phyloP scores from a whole-genome alignment of 306 rosid species.

The Prunus padus region DNA sequence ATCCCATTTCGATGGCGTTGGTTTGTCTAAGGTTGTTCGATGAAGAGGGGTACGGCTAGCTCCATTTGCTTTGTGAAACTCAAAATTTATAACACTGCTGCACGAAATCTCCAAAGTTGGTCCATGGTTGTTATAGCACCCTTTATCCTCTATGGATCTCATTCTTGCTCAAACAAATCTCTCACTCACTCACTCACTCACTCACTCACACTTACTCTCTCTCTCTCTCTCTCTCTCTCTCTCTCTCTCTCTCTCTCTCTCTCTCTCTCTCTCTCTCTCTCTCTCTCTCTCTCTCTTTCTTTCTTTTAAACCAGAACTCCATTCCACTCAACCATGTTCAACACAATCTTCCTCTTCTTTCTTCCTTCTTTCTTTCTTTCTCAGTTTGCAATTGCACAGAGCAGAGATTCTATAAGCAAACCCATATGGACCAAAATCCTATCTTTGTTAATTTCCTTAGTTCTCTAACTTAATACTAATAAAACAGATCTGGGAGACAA shows the following conservation, averaged over 20 bases:
- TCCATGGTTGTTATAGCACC: slow-evolving; percentile 57
- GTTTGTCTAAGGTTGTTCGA: slow-evolving; percentile 67
- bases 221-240: not conserved
- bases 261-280: not conserved
- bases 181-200: too few relatives aligned
- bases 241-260: too few relatives aligned
- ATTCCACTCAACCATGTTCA: not conserved
- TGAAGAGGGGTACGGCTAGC: slow-evolving; percentile 46
- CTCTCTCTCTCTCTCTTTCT: not conserved
- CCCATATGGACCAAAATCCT: slow-evolving; percentile 29
- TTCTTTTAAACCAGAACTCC: not conserved
- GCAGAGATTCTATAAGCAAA: not conserved
- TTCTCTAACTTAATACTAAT: not conserved
- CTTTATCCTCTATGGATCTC: slow-evolving; percentile 85
- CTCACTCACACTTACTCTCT: too few relatives aligned
- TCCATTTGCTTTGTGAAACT: slow-evolving; percentile 70
- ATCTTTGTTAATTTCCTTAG: slow-evolving; percentile 2
- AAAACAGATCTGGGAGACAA: slow-evolving; percentile 20
- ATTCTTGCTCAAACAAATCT: slow-evolving; percentile 30
- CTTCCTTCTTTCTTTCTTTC: not conserved
- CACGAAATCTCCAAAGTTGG: slow-evolving; percentile 47
- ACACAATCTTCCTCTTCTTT: not conserved
- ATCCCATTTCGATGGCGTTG: slow-evolving; percentile 96
- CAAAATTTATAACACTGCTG: slow-evolving; percentile 48
- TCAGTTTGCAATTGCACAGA: not conserved